Percentiles rank a stretch among this genome's conserved stretches.
These are phyloP conservation scores for Pythium monospermum DNA, from an alignment of 352 stramenopile species.

Conservation along the genomic window DNA sequence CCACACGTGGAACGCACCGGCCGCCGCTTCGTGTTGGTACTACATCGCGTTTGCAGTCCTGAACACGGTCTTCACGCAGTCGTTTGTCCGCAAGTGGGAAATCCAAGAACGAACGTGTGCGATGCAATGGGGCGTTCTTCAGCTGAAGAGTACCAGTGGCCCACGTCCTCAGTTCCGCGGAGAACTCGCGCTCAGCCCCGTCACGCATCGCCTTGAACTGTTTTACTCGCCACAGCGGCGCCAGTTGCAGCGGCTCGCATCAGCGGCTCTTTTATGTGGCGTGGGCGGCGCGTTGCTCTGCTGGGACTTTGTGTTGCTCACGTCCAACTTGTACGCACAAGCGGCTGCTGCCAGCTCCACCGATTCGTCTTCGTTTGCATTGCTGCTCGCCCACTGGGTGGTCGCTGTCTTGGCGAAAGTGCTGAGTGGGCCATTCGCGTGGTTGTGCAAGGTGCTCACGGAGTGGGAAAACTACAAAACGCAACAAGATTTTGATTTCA, in stretches of 20 bases:
- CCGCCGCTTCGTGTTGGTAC: constrained; percentile 6
- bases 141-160: constrained; percentile 17
- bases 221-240: constrained; percentile 31
- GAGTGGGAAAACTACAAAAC: constrained; percentile 75
- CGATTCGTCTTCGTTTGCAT: constrained; percentile 7
- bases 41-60: constrained; percentile 37
- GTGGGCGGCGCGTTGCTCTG: constrained; percentile 24
- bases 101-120: constrained; percentile 35
- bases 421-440: constrained; percentile 21
- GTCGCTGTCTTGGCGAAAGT: constrained; percentile 41
- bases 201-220: constrained; percentile 53
- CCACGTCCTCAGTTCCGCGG: constrained; percentile 56
- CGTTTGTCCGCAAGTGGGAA: constrained; percentile 62
- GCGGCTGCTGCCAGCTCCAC: no score
- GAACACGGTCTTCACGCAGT: constrained; percentile 39
- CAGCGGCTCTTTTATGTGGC: constrained; percentile 14
- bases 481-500: constrained; percentile 59
- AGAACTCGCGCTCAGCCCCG: constrained; percentile 36
- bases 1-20: constrained; percentile 7
- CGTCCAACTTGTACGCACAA: constrained; percentile 26
- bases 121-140: constrained; percentile 43
- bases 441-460: constrained; percentile 30
- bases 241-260: constrained; percentile 25
- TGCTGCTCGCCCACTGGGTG: constrained; percentile 27
- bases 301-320: constrained; percentile 33